These are phyloP conservation scores for Pyrus communis DNA, from an alignment of 306 rosid species.

Conservation along the genomic window DNA sequence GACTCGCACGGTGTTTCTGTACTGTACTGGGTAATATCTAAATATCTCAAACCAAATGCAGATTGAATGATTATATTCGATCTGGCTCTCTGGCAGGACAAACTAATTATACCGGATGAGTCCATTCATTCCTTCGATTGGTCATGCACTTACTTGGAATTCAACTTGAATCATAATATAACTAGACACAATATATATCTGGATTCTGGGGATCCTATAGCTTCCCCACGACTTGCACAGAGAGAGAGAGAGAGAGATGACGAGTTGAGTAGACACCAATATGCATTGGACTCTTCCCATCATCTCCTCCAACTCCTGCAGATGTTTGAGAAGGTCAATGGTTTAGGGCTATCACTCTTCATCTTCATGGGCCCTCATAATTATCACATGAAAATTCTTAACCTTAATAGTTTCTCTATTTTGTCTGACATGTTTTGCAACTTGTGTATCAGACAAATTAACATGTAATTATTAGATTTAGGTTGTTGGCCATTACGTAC, in stretches of 20 bases:
- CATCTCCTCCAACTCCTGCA: conserved; percentile 11
- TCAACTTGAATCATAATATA: conserved; percentile 25
- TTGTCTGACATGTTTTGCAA: conserved; percentile 16
- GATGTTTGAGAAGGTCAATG: conserved; percentile 25
- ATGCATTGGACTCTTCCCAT: not conserved
- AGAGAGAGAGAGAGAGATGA: not conserved
- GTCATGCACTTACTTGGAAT: conserved; percentile 24
- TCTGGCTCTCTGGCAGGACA: conserved; percentile 19
- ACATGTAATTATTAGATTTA: not conserved
- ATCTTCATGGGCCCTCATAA: conserved; percentile 43
- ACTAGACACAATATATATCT: conserved; percentile 1
- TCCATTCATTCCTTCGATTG: conserved; percentile 43
- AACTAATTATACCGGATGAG: conserved; percentile 25
- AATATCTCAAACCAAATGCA: conserved; percentile 1
- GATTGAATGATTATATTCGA: conserved; percentile 26
- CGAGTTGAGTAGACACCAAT: conserved; percentile 1
- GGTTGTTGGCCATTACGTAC: not conserved
- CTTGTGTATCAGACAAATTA: conserved; percentile 18
- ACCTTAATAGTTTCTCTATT: conserved; percentile 27
- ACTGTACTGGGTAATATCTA: conserved; percentile 26
- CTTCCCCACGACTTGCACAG: conserved; percentile 39
- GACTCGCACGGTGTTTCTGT: conserved; percentile 22
- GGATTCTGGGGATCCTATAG: conserved; percentile 35
- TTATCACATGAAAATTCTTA: conserved; percentile 35
- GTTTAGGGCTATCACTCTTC: conserved; percentile 24